Percentiles rank a stretch among this genome's conserved stretches.
Conservation (phyloP, 768 basidiomycete species). For the Chalciporus piperatus region DNA sequence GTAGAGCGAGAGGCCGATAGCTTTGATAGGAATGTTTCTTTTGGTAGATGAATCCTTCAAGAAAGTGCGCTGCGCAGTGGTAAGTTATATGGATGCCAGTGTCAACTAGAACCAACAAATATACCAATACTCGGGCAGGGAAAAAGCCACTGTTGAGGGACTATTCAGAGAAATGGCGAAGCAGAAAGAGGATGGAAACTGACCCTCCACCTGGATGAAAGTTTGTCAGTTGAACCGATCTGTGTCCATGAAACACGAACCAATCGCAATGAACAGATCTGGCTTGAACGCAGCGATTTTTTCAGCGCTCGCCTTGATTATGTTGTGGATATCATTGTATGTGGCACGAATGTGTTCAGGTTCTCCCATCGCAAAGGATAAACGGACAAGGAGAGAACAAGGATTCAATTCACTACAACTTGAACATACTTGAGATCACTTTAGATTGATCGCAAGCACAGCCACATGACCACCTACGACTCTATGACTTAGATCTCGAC, state of each 20-base stretch:
- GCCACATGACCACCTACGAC: too few relatives aligned
- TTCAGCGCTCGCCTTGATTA: constrained; percentile 65
- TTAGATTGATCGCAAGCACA: too few relatives aligned
- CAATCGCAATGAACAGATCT: constrained; percentile 83
- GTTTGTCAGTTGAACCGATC: neutral
- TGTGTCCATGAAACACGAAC: constrained; percentile 36
- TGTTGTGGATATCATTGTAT: constrained; percentile 91
- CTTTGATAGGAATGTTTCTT: constrained; percentile 87
- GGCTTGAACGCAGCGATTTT: constrained; percentile 83
- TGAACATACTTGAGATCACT: too few relatives aligned
- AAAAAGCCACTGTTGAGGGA: constrained; percentile 76
- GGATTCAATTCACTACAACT: too few relatives aligned
- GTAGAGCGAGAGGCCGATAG: constrained; percentile 94
- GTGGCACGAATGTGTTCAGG: constrained; percentile 69
- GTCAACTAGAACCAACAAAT: constrained; percentile 1
- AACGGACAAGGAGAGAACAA: neutral
- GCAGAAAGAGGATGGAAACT: constrained; percentile 32
- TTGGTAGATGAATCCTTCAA: constrained; percentile 67
- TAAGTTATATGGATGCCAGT: neutral
- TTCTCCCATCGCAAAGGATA: constrained; percentile 30
- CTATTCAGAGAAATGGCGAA: constrained; percentile 12
- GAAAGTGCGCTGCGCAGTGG: constrained; percentile 67
- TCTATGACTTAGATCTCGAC: too few relatives aligned
- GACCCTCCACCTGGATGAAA: constrained; percentile 71
- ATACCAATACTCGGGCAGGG: constrained; percentile 86